Base-by-base conservation (phyloP, 176 grass and related monocot genomes). In the Thalia dealbata region DNA sequence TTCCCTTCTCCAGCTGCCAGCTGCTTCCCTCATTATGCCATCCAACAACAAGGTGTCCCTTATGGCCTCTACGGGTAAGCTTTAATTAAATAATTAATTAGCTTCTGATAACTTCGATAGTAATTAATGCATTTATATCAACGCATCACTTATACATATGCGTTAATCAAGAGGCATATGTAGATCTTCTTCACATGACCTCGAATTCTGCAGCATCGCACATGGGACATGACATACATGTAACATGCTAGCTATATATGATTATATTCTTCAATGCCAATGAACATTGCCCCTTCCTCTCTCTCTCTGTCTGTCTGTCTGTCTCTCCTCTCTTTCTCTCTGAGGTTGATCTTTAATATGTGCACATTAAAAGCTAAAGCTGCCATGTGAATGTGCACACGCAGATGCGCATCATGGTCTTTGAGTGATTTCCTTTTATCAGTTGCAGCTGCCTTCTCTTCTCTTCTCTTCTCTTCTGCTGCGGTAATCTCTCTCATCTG, bases 11-110 rank as follows among this genome's bases (percentile, higher is more conserved):
- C 88, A 80, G 73, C 85, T 83, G 87, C 89, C 83, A 64, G 26
- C 62, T 65, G 27, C 65, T 86, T 91, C 84, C 90, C 90, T 79
- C 90, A 93, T 93, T 93, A 99, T 91, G 76, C 90, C 81, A 83
- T 93, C 63, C 87, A 86, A 82, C 95, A 99, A 76, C 95, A 99
- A 76, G 89, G 89, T 27, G 78, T 93, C 72, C 95, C 95, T 6
- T 75, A 61, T 75, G 24, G 25, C 7, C 24, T 72, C 69, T 72
- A 29, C 13, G 69, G 69, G 69, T 72, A 52, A 50, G 69, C 67
- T 18, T 58, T 58, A 58, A 58, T 48, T 48, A 48, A 48, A 22
- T 58, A 58, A 58, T 48, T 48, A 48, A 48, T 48, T 48, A 48
- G 45, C 54, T n/a, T 58, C 18, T 19, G 19, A 38, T 38, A 4